A percentile compares a stretch with the other conserved stretches of the same genome.
Conservation (phyloP, 202 grass and related monocot genomes). For the Eragrostis tef region DNA sequence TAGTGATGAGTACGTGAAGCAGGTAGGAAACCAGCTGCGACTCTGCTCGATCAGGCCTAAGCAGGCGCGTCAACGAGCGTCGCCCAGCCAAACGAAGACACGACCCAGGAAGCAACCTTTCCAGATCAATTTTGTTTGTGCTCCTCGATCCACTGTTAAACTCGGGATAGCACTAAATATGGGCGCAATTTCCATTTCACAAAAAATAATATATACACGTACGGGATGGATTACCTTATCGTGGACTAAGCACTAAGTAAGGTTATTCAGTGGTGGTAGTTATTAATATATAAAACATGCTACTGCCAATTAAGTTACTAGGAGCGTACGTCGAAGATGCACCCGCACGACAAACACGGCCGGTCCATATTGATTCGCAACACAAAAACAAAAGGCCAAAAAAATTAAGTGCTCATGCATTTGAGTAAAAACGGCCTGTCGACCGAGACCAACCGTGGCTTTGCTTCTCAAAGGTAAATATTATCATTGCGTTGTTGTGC, state of each 20-base stretch:
- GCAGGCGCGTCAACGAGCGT: not conserved
- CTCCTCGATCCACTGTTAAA: too few species aligned
- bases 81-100: not conserved
- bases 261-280: not conserved
- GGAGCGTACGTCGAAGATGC: not conserved
- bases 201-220: too few species aligned
- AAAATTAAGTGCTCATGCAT: not conserved
- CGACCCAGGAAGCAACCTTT: not conserved
- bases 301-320: constrained; percentile 1
- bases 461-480: too few species aligned
- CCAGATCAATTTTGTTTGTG: too few species aligned
- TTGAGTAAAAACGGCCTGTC: not conserved
- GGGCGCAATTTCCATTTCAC: too few species aligned
- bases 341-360: constrained; percentile 32
- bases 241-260: constrained; percentile 30
- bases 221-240: not conserved
- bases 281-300: not conserved
- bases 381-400: not conserved
- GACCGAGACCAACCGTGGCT: not conserved
- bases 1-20: not conserved
- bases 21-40: not conserved
- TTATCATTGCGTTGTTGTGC: not conserved
- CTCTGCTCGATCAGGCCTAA: not conserved
- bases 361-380: not conserved
- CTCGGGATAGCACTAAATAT: too few species aligned